Evolutionary conservation across 768 basidiomycete genomes (phyloP).

Genomic region (Pulveroboletus sp.): DNA sequence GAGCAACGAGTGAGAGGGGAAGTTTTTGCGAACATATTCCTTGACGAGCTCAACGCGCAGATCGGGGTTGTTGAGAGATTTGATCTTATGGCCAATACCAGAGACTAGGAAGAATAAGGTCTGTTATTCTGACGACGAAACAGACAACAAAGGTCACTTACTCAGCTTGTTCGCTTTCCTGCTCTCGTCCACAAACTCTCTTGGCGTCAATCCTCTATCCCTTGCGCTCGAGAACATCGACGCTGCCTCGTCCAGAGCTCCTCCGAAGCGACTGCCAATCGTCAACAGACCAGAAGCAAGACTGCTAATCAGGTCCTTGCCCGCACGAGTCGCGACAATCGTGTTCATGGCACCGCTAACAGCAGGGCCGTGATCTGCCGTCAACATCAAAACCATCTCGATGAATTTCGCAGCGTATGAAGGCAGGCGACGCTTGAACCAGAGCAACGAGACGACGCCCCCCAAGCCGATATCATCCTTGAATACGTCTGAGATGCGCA

Average conservation of each 20-base stretch:
- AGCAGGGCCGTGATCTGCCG: constrained; percentile 96
- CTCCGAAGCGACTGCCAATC: constrained; percentile 97
- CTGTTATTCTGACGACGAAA: constrained; percentile 2
- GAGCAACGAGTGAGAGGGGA: constrained; percentile 89
- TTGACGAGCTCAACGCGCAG: constrained; percentile 90
- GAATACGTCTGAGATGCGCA: constrained; percentile 99
- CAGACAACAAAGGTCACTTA: constrained; percentile 34
- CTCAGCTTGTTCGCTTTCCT: constrained; percentile 93
- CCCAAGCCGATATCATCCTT: constrained; percentile 95
- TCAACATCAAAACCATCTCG: constrained; percentile 99
- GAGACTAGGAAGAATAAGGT: constrained; percentile 49
- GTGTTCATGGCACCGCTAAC: constrained; percentile 99
- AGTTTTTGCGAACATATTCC: constrained; percentile 92
- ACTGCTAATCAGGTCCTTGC: constrained; percentile 97
- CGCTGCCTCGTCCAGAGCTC: constrained; percentile 97
- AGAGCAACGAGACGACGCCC: constrained; percentile 91
- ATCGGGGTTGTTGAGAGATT: constrained; percentile 96
- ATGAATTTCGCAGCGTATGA: constrained; percentile 97
- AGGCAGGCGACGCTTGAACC: constrained; percentile 96
- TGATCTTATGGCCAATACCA: constrained; percentile 99
- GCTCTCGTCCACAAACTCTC: constrained; percentile 94
- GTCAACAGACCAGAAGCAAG: constrained; percentile 94
- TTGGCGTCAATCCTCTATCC: constrained; percentile 89
- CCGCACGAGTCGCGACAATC: constrained; percentile 98
- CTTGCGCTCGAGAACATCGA: constrained; percentile 91